phyloP scores from a whole-genome alignment of 73 alveolate genomes.

The Breviolum minutum region DNA sequence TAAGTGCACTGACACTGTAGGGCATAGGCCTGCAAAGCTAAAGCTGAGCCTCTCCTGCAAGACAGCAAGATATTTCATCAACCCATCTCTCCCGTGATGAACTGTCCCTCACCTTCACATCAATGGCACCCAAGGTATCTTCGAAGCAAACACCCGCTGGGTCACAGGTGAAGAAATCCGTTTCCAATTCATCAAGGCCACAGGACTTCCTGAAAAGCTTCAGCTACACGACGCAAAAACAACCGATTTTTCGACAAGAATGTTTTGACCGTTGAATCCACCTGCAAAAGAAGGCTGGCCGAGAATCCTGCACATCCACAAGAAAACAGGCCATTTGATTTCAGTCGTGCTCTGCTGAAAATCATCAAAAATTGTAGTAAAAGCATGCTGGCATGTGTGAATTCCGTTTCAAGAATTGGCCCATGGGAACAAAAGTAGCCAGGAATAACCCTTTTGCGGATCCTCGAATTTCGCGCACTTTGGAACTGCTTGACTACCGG shows the following conservation, averaged over 20 bases:
- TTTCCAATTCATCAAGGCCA: slow-evolving; percentile 79
- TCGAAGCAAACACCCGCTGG: slow-evolving; percentile 86
- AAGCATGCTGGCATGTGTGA: no score
- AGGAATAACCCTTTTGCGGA: not conserved
- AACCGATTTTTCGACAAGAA: no score
- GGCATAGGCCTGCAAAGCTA: slow-evolving; percentile 52
- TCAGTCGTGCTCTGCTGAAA: no score
- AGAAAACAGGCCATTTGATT: no score
- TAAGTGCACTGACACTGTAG: no score
- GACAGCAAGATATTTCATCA: not conserved
- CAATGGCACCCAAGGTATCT: slow-evolving; percentile 40
- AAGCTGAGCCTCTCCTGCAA: slow-evolving; percentile 81
- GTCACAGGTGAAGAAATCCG: slow-evolving; percentile 83
- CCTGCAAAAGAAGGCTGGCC: slow-evolving; percentile 68
- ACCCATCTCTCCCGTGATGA: no score
- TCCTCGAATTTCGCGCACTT: not conserved
- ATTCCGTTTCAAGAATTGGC: no score
- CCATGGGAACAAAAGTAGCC: no score
- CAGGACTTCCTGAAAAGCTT: slow-evolving; percentile 42
- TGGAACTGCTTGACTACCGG: not conserved
- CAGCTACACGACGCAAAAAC: not conserved
- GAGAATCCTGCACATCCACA: slow-evolving; percentile 10
- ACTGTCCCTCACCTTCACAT: not conserved
- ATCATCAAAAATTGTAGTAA: no score
- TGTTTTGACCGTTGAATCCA: not conserved